Evolutionary conservation across 441 rosid genomes (phyloP).

Genomic region (Brassica hybrid): DNA sequence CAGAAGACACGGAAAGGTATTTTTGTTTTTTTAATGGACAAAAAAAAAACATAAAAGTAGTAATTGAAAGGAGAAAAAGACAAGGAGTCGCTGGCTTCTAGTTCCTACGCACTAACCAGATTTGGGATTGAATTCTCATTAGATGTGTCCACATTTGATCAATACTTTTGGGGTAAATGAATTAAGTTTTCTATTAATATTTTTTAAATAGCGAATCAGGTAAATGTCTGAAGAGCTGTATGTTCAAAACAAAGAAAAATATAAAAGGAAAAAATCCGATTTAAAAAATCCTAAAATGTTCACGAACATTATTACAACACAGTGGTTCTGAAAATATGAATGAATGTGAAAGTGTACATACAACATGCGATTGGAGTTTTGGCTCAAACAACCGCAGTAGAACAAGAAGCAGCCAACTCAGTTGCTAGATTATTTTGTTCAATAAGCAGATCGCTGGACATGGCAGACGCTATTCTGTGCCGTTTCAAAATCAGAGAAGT

Average conservation of each 20-base stretch:
- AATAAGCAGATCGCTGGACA: slow-evolving; percentile 56
- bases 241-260: neutral
- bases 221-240: neutral
- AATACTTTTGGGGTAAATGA: neutral
- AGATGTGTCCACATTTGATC: neutral
- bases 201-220: neutral
- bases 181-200: neutral
- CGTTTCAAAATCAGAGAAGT: slow-evolving; percentile 71
- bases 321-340: slow-evolving; percentile 24
- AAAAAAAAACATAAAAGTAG: neutral
- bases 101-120: slow-evolving; percentile 28
- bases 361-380: slow-evolving; percentile 6
- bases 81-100: slow-evolving; percentile 7
- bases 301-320: slow-evolving; percentile 7
- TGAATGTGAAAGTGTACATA: slow-evolving; percentile 18
- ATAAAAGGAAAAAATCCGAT: neutral
- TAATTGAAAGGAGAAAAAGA: neutral
- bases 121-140: neutral
- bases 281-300: slow-evolving; percentile 15
- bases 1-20: slow-evolving; percentile 36
- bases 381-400: slow-evolving; percentile 32
- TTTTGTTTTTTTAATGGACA: neutral
- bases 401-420: slow-evolving; percentile 38
- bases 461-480: slow-evolving; percentile 70
- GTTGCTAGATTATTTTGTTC: slow-evolving; percentile 36